These are phyloP conservation scores for Starmerella sirachaensis DNA, from an alignment of 805 yeast genomes.

Conservation along the genomic window DNA sequence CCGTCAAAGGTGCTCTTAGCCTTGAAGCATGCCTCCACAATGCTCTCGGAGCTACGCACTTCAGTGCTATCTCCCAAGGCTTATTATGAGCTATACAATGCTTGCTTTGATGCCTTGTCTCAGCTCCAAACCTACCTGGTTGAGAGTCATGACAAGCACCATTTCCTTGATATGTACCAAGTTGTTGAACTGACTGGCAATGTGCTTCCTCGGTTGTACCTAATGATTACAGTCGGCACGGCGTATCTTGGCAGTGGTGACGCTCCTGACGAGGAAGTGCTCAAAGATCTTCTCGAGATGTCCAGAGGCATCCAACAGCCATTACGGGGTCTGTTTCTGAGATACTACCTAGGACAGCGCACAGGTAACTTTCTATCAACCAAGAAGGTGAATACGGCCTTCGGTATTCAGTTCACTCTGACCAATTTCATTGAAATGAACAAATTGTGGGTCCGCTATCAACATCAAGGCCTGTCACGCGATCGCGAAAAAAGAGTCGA, in stretches of 20 bases:
- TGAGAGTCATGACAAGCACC: slow-evolving; percentile 56
- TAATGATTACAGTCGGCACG: slow-evolving; percentile 92
- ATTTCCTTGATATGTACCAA: slow-evolving; percentile 81
- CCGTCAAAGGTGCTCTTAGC: slow-evolving; percentile 68
- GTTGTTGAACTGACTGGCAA: slow-evolving; percentile 88
- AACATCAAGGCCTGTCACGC: slow-evolving; percentile 85
- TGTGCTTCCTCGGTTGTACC: slow-evolving; percentile 77
- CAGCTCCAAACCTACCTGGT: slow-evolving; percentile 51
- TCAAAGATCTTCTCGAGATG: slow-evolving; percentile 97
- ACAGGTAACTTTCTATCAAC: slow-evolving; percentile 55
- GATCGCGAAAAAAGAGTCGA: slow-evolving; percentile 61
- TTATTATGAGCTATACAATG: slow-evolving; percentile 81
- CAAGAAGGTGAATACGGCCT: slow-evolving; percentile 32
- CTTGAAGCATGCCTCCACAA: slow-evolving; percentile 69
- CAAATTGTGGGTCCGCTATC: slow-evolving; percentile 92
- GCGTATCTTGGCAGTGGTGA: slow-evolving; percentile 68
- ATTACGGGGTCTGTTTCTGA: slow-evolving; percentile 73
- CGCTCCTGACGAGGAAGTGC: slow-evolving; percentile 71
- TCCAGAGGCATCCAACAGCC: slow-evolving; percentile 95
- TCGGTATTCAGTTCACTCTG: slow-evolving; percentile 65
- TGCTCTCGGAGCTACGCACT: slow-evolving; percentile 71
- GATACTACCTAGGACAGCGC: slow-evolving; percentile 80
- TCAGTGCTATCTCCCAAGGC: slow-evolving; percentile 71
- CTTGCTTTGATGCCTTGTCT: slow-evolving; percentile 72
- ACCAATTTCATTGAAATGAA: slow-evolving; percentile 94